Evolutionary conservation across 768 basidiomycete species (phyloP).

Genomic region (Suillus lakei): DNA sequence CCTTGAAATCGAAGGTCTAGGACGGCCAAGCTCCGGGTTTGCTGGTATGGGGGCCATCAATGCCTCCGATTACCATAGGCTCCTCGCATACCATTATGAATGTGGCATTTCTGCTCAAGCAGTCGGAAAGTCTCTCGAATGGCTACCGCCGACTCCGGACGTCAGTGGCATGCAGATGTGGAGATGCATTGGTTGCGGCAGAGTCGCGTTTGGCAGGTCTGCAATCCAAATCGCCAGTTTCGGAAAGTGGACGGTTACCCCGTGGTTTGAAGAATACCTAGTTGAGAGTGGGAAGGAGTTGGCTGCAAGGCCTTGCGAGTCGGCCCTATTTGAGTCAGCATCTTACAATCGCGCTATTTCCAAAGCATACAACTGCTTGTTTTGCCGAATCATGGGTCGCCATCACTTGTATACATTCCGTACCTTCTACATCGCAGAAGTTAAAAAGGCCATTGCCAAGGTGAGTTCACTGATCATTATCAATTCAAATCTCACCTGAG

Average conservation of each 20-base stretch:
- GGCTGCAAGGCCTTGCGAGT: background rate
- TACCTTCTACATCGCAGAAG: background rate
- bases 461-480: conserved; percentile 7
- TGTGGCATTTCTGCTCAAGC: conserved; percentile 29
- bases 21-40: conserved; percentile 19
- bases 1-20: conserved; percentile 9
- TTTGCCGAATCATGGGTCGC: background rate
- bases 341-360: background rate
- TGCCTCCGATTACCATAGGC: conserved; percentile 43
- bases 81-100: conserved; percentile 45
- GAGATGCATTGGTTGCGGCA: background rate
- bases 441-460: conserved; percentile 3
- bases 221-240: background rate
- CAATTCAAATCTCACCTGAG: background rate
- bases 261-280: conserved; percentile 7
- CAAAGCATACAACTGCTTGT: background rate
- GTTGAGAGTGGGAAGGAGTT: conserved; percentile 1
- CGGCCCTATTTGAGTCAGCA: background rate
- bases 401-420: background rate
- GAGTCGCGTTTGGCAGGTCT: background rate
- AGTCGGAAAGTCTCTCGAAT: background rate
- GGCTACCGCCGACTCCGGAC: background rate
- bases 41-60: conserved; percentile 46
- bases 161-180: background rate
- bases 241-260: background rate